Conservation (phyloP, 2,329 filamentous ascomycete species). For the Trichophaea hybrida region DNA sequence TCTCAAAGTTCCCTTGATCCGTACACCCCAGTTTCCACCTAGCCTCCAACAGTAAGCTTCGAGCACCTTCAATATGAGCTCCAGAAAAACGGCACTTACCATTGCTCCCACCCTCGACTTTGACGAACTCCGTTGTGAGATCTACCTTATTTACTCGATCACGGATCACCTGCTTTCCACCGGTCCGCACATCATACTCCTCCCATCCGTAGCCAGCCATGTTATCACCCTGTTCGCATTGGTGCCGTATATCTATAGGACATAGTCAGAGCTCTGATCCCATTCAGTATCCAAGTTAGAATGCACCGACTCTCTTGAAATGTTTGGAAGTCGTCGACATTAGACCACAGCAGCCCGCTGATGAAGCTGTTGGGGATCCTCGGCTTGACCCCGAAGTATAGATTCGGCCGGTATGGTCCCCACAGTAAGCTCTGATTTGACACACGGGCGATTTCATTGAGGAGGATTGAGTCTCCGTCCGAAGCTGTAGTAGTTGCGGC, state of each 20-base stretch:
- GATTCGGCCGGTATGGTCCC: conserved; percentile 86
- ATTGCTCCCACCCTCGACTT: conserved; percentile 69
- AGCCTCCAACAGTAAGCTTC: neutral
- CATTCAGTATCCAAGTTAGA: neutral
- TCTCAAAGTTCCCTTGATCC: conserved; percentile 68
- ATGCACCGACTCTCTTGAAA: conserved; percentile 56
- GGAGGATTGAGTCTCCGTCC: neutral
- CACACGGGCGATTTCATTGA: conserved; percentile 15
- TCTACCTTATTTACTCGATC: conserved; percentile 80
- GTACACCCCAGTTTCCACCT: conserved; percentile 71
- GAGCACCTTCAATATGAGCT: neutral
- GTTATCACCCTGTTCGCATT: conserved; percentile 86
- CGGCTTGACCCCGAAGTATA: conserved; percentile 85
- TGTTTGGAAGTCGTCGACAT: conserved; percentile 61
- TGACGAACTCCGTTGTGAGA: conserved; percentile 85
- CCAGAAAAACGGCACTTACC: conserved; percentile 34
- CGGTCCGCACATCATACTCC: conserved; percentile 78
- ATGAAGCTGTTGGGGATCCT: conserved; percentile 67
- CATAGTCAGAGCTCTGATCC: neutral
- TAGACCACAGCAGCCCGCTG: conserved; percentile 76
- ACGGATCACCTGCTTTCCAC: conserved; percentile 79
- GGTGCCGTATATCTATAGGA: conserved; percentile 64
- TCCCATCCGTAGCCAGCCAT: conserved; percentile 98
- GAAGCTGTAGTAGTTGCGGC: neutral
- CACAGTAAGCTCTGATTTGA: conserved; percentile 76